Evolutionary conservation across 169 alveolate genomes (phyloP).

Genomic region (Eimeria tenella): DNA sequence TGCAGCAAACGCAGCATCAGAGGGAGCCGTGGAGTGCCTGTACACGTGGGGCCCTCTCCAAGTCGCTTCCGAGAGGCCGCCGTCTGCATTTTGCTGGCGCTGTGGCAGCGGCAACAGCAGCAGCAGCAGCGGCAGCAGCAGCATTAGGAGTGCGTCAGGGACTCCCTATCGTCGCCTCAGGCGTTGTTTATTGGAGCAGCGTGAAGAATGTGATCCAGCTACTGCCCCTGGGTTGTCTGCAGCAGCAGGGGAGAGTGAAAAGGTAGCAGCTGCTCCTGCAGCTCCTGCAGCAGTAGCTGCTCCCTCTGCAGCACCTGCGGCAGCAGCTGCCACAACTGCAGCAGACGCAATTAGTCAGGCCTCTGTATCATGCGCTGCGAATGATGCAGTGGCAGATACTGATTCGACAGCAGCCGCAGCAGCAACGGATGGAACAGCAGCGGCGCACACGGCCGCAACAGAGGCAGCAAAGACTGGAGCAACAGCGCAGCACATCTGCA

Average conservation of each 20-base stretch:
- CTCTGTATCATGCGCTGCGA: neutral
- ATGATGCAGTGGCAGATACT: neutral
- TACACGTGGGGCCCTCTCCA: conserved; percentile 44
- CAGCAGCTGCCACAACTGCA: conserved; percentile 32
- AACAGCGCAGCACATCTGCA: conserved; percentile 40
- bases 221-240: neutral
- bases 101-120: neutral
- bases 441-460: neutral
- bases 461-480: neutral
- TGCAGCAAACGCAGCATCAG: conserved; percentile 24
- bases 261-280: neutral
- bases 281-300: neutral
- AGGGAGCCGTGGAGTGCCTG: conserved; percentile 34
- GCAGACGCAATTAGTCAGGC: neutral
- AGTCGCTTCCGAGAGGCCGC: neutral
- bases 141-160: too few relatives aligned
- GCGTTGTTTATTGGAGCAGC: conserved; percentile 12
- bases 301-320: neutral
- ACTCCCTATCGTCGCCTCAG: conserved; percentile 27
- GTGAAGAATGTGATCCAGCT: neutral
- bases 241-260: neutral
- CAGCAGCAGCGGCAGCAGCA: neutral
- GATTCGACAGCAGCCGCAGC: neutral
- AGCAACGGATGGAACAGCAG: neutral
- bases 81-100: conserved; percentile 17